Evolutionary conservation across 139 green algal species (phyloP), one percentile per base, ranked within the genome.

Genomic region (Chloropicon primus): DNA sequence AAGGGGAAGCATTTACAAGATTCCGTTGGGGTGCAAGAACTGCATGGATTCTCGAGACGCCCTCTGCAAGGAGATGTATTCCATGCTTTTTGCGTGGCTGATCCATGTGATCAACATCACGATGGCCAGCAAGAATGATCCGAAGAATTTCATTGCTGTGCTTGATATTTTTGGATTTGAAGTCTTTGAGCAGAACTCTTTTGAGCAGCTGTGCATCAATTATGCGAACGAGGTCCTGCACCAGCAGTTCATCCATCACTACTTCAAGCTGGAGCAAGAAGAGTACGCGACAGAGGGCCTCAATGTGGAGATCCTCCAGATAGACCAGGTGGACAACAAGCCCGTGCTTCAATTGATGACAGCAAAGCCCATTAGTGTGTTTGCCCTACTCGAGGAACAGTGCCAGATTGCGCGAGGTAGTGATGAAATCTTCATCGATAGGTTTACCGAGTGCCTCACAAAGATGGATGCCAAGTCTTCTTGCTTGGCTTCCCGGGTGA

Each of bases 1-100:
- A 1, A 82, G 86, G 2, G 91, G 95, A 82, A 80, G 84, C 74
- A 91, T 96, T 29, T 78, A 88, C n/a, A 92, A 92, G 80, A 53
- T 71, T n/a, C 86, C 3, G 87, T 85, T 53, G 53, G 82, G 2
- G 83, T 80, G 10, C 89, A 90, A 24, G 87, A 90, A 2, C 17
- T 62, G 41, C 41, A 27, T 77, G 0, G 93, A 96, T 28, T 86
- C 85, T 1, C 87, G 82, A n/a, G 83, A 87, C 71, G 79, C 82
- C 17, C 71, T 86, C 5, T 75, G 74, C 21, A 85, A 85, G 27
- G 74, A 76, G 25, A 77, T 86, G 24, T 97, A 97, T 72, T 83
- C 86, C 0, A 79, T 82, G 1, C 27, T 91, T 21, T 97, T 97
- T 76, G 78, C 84, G 74, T 94, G 86, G 75, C 21, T 86, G 54